phyloP scores from a whole-genome alignment of 441 rosid genomes.

The Pelargonium australe region DNA sequence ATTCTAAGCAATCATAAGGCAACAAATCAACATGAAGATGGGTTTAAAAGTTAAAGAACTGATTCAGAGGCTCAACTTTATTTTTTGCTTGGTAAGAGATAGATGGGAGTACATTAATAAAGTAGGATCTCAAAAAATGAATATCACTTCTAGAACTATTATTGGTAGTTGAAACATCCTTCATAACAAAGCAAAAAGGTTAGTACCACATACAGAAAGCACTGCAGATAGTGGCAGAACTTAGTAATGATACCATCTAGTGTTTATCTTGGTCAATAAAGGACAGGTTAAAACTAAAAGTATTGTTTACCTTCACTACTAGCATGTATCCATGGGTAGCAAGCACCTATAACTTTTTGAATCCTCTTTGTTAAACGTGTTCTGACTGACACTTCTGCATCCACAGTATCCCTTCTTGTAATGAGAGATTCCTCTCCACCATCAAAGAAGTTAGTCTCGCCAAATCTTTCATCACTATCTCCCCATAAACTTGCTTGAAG shows the following conservation, averaged over 20 bases:
- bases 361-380: constrained; percentile 45
- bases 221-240: neutral
- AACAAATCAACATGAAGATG: neutral
- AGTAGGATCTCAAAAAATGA: too few relatives aligned
- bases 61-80: neutral
- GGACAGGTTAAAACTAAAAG: constrained; percentile 12
- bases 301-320: constrained; percentile 68
- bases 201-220: neutral
- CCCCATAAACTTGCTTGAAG: constrained; percentile 98
- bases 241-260: neutral
- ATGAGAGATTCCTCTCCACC: constrained; percentile 42
- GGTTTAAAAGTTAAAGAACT: neutral
- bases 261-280: neutral
- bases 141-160: neutral
- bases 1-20: neutral
- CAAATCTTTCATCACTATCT: constrained; percentile 54
- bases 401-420: constrained; percentile 37
- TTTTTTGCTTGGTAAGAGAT: too few relatives aligned
- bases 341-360: constrained; percentile 65
- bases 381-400: constrained; percentile 52
- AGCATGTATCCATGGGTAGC: constrained; percentile 95
- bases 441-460: constrained; percentile 40
- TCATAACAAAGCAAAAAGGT: neutral
- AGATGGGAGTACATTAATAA: too few relatives aligned
- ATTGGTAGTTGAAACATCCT: neutral